These are phyloP conservation scores for Thielaviopsis punctulata DNA, from an alignment of 2,329 filamentous ascomycete species.

Conservation along the genomic window DNA sequence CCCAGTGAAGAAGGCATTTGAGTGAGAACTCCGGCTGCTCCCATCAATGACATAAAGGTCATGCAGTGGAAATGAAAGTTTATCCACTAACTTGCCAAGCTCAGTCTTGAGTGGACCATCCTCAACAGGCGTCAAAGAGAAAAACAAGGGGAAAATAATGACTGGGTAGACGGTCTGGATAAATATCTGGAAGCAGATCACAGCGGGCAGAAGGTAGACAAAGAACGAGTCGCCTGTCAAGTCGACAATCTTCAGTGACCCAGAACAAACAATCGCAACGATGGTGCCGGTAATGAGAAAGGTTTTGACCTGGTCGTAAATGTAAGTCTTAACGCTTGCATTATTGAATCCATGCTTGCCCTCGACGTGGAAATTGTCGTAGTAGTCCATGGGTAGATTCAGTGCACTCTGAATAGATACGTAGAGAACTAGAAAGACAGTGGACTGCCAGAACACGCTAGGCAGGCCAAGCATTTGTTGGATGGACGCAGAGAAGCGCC, in stretches of 20 bases:
- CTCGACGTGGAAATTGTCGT: slow-evolving; percentile 89
- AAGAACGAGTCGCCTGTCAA: slow-evolving; percentile 89
- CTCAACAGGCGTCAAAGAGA: slow-evolving; percentile 53
- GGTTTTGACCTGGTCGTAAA: slow-evolving; percentile 81
- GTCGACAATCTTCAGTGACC: slow-evolving; percentile 83
- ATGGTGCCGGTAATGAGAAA: slow-evolving; percentile 66
- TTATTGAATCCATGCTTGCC: slow-evolving; percentile 99
- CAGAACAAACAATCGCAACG: slow-evolving; percentile 72
- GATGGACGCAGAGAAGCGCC: too few species aligned
- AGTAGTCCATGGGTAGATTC: slow-evolving; percentile 66
- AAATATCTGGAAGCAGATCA: slow-evolving; percentile 73
- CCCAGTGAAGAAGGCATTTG: slow-evolving; percentile 90
- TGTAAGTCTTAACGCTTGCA: slow-evolving; percentile 73
- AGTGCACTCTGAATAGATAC: slow-evolving; percentile 65
- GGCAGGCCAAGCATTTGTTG: slow-evolving; percentile 64
- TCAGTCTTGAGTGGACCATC: slow-evolving; percentile 73
- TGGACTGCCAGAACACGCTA: slow-evolving; percentile 84
- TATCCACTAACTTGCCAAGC: slow-evolving; percentile 67
- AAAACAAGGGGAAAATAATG: background rate
- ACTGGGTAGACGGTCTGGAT: slow-evolving; percentile 78
- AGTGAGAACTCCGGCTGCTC: slow-evolving; percentile 71
- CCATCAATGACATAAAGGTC: slow-evolving; percentile 91
- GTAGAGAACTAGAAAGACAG: slow-evolving; percentile 80
- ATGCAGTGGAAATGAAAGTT: slow-evolving; percentile 75
- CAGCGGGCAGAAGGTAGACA: slow-evolving; percentile 93